Base-by-base conservation (phyloP, 192 early-diverging fungal genomes). In the Backusella circina region DNA sequence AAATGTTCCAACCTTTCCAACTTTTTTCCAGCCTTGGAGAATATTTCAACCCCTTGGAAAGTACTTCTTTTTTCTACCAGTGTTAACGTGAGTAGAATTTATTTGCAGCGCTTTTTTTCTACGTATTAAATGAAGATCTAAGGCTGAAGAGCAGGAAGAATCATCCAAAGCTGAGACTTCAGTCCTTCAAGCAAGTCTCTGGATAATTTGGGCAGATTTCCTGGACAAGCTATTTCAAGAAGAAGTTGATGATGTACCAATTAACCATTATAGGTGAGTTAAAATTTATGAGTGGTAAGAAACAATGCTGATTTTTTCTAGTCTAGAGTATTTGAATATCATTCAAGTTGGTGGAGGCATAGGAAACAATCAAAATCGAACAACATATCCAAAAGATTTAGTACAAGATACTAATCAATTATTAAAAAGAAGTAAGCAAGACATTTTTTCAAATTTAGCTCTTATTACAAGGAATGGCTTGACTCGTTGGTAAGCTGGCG, bases 221-320 rank as follows among this genome's bases (percentile, higher is more conserved):
- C 65, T 67, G 6, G 31, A 23, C 31, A 67, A 35, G 65, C 7
- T 67, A 4, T 35, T 35, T 67, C 65, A 67, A 37, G 65, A 36
- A 35, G 33, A 67, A n/a, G 65, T 65, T 65, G 10, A 67, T 35
- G 32, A 33, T 36, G 5, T 18, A 35, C 2, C 30, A n/a, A 36
- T 67, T n/a, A 67, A 67, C 4, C 12, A 67, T 32, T 67, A 67
- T 36, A 67, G 65, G 65, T 36, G 31, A 67, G 65, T 35, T 67
- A 67, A 67, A 67, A 67, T 67, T 67, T 36, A 67, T 67, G 31
- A 36, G 33, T 36, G 32, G 36, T 67, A 67, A 67, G 30, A 67
- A 67, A 67, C 31, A n/a, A 67, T 67, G 33, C 16, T 67, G 33
- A 67, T n/a, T 36, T 67, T 67, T 36, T 36, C 18, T 67, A 67